phyloP scores from a whole-genome alignment of 2,329 filamentous ascomycete genomes.

The Aspergillus glaucus region DNA sequence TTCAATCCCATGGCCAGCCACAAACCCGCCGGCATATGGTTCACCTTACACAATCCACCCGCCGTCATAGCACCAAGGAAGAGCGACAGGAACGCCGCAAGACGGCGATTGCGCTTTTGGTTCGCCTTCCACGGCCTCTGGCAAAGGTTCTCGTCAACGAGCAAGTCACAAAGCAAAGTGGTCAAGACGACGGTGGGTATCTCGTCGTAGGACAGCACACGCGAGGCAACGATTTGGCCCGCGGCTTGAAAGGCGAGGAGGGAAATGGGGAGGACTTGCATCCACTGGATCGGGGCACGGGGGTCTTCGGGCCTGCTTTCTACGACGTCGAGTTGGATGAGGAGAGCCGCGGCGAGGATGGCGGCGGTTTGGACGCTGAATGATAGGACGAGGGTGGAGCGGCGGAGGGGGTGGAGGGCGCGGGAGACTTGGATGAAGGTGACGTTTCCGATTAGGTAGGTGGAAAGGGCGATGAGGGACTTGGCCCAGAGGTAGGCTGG shows the following conservation, averaged over 20 bases:
- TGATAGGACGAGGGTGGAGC: conserved; percentile 23
- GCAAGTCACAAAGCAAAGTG: conserved; percentile 10
- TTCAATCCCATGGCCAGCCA: conserved; percentile 26
- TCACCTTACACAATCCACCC: conserved; percentile 21
- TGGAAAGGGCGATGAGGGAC: conserved; percentile 23
- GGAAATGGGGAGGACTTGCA: conserved; percentile 22
- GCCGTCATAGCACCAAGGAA: conserved; percentile 26
- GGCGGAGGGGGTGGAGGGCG: conserved; percentile 16
- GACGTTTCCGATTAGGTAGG: conserved; percentile 25
- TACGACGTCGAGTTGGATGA: conserved; percentile 9
- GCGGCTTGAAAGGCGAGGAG: conserved; percentile 29
- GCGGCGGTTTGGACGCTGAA: conserved; percentile 25
- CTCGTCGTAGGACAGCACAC: conserved; percentile 23
- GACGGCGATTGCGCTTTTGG: conserved; percentile 13
- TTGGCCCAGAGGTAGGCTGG: conserved; percentile 26
- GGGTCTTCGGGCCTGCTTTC: conserved; percentile 6
- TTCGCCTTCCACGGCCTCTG: conserved; percentile 8
- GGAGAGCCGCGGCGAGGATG: conserved; percentile 19
- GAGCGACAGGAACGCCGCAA: conserved; percentile 19
- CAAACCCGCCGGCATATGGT: conserved; percentile 19
- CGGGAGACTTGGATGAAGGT: conserved; percentile 24
- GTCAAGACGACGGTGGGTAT: conserved; percentile 31
- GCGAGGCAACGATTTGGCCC: conserved; percentile 27
- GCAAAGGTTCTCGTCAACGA: conserved; percentile 18
- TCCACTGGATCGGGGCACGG: conserved; percentile 9